Base-by-base conservation (phyloP, 2,329 filamentous ascomycete species). In the Paramyrothecium roridum region DNA sequence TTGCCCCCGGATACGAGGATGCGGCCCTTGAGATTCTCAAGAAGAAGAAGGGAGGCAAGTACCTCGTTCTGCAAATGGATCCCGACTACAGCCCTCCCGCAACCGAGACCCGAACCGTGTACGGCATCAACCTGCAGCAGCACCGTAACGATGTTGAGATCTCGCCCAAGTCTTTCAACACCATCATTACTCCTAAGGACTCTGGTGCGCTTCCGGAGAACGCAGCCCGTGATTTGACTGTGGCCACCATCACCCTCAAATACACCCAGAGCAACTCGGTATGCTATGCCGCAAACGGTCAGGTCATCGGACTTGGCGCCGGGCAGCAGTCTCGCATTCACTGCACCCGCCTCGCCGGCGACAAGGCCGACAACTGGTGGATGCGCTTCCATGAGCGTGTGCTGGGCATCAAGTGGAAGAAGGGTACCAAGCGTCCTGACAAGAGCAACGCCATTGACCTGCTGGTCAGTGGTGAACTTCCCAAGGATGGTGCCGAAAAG, bases 351-450 rank as follows among this genome's bases (percentile, higher is more conserved):
- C 85, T 99, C 52, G 95, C 95, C 12, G 95, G 95, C 57, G 93
- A 98, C 80, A 99, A 99, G 82, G 91, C 93, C 50, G 95, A 99
- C 76, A 97, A 96, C 82, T 98, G 93, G 93, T 99, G 93, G 95
- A 89, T 99, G 82, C 90, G 95, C 67, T 98, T 98, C 86, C 90
- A 97, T 80, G 88, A 91, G 64, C 88, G 91, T 53, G 90, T 95
- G 13, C 82, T 98, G 51, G 82, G 80, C 69, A 88, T 99, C 72
- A 90, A 93, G 80, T 99, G 92, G 91, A 97, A 96, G 84, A 93
- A 95, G 79, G 93, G 95, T 66, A 91, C 90, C 70, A 98, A 98
- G 86, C 87, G 95, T 56, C 84, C 95, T 49, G 93, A 97, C 74
- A 99, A 98, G 85, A 96, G 90, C 80, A 99, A 99, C 73, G 93